phyloP scores from a whole-genome alignment of 352 stramenopile species.

The Hyphochytrium catenoides region DNA sequence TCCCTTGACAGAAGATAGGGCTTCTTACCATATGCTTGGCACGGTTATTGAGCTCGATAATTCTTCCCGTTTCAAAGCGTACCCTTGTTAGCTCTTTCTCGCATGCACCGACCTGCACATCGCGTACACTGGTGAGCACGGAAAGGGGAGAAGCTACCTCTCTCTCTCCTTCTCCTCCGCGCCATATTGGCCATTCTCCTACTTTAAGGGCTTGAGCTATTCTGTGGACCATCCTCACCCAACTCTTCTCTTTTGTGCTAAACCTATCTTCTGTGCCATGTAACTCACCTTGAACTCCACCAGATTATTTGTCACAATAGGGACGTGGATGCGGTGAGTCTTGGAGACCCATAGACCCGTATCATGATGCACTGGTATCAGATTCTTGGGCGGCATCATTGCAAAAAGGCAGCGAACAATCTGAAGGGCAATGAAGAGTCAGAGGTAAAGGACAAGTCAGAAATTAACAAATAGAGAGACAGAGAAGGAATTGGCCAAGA shows the following conservation, averaged over 20 bases:
- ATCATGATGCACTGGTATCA: constrained; percentile 91
- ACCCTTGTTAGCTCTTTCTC: constrained; percentile 60
- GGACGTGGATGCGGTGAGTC: constrained; percentile 89
- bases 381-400: constrained; percentile 74
- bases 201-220: too few relatives aligned
- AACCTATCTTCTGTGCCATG: too few relatives aligned
- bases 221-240: too few relatives aligned
- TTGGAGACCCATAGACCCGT: constrained; percentile 86
- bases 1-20: constrained; percentile 5
- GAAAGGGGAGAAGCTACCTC: too few relatives aligned
- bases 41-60: constrained; percentile 98
- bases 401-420: constrained; percentile 87
- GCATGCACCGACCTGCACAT: constrained; percentile 42
- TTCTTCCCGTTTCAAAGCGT: constrained; percentile 68
- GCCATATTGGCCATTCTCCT: too few relatives aligned
- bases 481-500: not conserved
- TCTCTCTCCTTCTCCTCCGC: too few relatives aligned
- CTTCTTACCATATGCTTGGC: constrained; percentile 60
- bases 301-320: constrained; percentile 62
- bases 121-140: too few relatives aligned
- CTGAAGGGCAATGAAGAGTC: constrained; percentile 5
- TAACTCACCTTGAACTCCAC: constrained; percentile 37
- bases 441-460: not conserved
- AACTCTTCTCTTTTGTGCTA: too few relatives aligned
- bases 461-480: not conserved